Evolutionary conservation across 345 rosid species (phyloP), one percentile per base, ranked within the genome.

Genomic region (Euphorbia peplus): DNA sequence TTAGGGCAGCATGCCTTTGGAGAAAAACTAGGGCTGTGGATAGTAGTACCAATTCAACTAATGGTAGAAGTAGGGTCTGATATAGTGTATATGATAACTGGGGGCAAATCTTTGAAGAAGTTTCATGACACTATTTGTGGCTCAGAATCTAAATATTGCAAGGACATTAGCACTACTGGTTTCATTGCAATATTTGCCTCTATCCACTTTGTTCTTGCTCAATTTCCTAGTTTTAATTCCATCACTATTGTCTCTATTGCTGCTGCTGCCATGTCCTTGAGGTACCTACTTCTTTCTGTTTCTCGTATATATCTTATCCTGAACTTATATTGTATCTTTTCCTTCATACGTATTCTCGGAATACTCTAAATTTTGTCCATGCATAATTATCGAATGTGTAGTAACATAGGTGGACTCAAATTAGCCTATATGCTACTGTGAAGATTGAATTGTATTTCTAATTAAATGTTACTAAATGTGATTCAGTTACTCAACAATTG

Each of bases 1-100:
- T 42, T 91, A 32, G 89, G 91, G 2, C 95, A 87, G 69, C 64
- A 83, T 3, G 97, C 92, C 11, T 91, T 87, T 18, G 92, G 97
- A 0, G 82, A 83, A 22, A 88, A 84, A 71, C 90, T 91, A 3
- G 91, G 95, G 4, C 79, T 91, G 0, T 85, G 90, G 90, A 61
- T 87, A 4, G 76, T 91, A 26, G 91, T 88, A 16, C 95, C 92
- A 1, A 90, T 82, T 5, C 95, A 91, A 48, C 74, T 91, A 15
- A 68, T 85, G 60, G 89, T 86, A 0, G 89, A 91, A 77, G 80
- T 87, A 4, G 91, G 92, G 2, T 85, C 81, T 1, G 70, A 82
- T 64, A 88, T 90, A 0, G 84, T 88, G 28, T 84, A 85, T 56
- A 85, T 81, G 89, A 79, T 87, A 39, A 86, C 92, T 0, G 95